Base-by-base conservation (phyloP, 371 early-diverging fungal species). In the Haplosporangium sp. region DNA sequence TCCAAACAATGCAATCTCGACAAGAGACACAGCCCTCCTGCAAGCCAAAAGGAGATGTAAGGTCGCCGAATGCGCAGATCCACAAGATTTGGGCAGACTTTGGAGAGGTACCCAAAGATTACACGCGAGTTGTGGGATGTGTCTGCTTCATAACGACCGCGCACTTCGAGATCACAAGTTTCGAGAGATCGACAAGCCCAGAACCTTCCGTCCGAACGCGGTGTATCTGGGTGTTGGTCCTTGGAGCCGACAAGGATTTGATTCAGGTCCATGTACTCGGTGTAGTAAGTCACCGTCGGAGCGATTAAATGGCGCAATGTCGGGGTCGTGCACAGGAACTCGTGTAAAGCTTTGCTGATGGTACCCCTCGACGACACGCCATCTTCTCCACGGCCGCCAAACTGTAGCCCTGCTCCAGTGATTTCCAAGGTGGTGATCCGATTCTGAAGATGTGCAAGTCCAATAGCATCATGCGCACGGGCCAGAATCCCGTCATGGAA, bases 181-280 rank as follows among this genome's bases (percentile, higher is more conserved):
- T 52, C 55, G 2, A 69, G 42, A 0, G 50, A 38, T 4, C 69
- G 62, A 38, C 62, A 69, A 3, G 69, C 62, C 62, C 69, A 69
- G 52, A 62, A 62, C 9, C 62, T 48, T 21, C 62, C 69, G 40
- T 69, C 69, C 11, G 62, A 55, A 0, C 58, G 62, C 0, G 62
- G 69, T 4, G 67, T 66, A 57, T 69, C 52, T 0, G 69, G 57
- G 8, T 61, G 62, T n/a, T 50, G 41, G 46, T 61, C 62, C 36
- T 56, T 56, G 52, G 58, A 61, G 12, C 62, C 62, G 5, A 57
- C 69, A 29, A 69, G 21, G 53, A 59, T 54, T 13, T 52, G 40
- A 18, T 69, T 69, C 48, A 69, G 43, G n/a, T 69, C 69, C n/a
- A 69, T 56, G 38, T 69, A 69, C 48, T 69, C 69, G 29, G 69